Evolutionary conservation across 805 yeast genomes (phyloP).

Genomic region (Yarrowia yakushimensis): DNA sequence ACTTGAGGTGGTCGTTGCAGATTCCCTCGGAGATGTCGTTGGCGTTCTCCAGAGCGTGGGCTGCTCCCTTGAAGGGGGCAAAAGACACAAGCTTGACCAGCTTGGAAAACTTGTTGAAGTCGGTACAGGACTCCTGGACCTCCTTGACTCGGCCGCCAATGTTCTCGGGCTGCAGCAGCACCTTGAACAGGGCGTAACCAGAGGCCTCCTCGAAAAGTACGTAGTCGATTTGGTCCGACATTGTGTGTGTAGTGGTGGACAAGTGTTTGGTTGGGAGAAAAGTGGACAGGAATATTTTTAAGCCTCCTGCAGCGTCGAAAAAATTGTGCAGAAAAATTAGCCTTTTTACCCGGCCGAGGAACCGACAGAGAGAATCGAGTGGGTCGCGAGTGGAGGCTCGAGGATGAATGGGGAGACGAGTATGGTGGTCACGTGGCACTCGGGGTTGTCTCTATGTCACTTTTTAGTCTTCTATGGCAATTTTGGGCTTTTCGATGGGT

Average conservation of each 20-base stretch:
- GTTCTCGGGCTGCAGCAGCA: slow-evolving; percentile 88
- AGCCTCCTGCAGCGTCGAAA: slow-evolving; percentile 1
- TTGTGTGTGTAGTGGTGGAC: not conserved
- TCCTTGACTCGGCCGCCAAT: slow-evolving; percentile 88
- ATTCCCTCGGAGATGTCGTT: slow-evolving; percentile 97
- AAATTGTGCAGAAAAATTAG: not conserved
- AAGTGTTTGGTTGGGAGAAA: slow-evolving; percentile 2
- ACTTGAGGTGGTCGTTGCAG: slow-evolving; percentile 86
- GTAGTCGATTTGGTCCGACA: slow-evolving; percentile 54
- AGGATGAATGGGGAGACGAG: too few relatives aligned
- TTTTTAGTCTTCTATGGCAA: too few relatives aligned
- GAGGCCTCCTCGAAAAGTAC: slow-evolving; percentile 97
- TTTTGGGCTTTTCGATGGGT: too few relatives aligned
- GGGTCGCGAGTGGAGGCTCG: too few relatives aligned
- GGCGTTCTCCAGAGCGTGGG: slow-evolving; percentile 97
- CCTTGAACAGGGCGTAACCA: slow-evolving; percentile 95
- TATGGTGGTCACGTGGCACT: too few relatives aligned
- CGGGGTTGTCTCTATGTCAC: too few relatives aligned
- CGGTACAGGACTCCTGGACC: slow-evolving; percentile 86
- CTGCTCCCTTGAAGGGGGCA: slow-evolving; percentile 99
- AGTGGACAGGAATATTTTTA: slow-evolving; percentile 15
- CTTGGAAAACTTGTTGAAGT: slow-evolving; percentile 83
- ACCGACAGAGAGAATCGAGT: not conserved
- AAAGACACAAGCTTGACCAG: slow-evolving; percentile 89
- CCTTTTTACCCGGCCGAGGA: slow-evolving; percentile 1